Evolutionary conservation across 177 flowering plant species (phyloP), one percentile per base, ranked within the genome.

Genomic region (Vitis hybrid): DNA sequence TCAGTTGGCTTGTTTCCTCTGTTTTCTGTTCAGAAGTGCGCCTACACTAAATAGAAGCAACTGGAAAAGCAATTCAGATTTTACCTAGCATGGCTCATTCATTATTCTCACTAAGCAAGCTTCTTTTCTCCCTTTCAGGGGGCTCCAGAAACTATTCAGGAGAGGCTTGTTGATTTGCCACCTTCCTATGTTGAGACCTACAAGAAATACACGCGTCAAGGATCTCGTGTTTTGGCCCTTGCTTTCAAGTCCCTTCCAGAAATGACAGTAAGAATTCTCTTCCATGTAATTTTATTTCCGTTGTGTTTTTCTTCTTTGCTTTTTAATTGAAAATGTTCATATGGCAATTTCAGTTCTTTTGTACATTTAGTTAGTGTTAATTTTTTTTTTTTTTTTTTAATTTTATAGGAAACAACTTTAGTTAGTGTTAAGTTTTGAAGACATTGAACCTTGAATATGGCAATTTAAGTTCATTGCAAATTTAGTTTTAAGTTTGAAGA

Each of bases 71-170:
- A 40, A 40, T 40, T 40, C 45, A 40, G 8, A 40, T 40, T 40
- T 40, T 1, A 7, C 30, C 45, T 40, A 6, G 9, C 45, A 40
- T 40, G 45, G 45, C 45, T 40, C 45, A 40, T 40, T 40, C 5
- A 7, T 40, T 40, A 40, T 40, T 40, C 45, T 40, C 45, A 40
- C 45, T 40, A 6, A 40, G 45, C 45, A 40, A 40, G 45, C 45
- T 40, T 40, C 15, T 17, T 1, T 68, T 10, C 56, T 14, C 10
- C 56, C 32, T 70, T 82, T 50, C 88, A 95, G 98, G 99, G 99
- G 68, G 99, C 99, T 60, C 99, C 99, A 11, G 99, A 95, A 79
- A 89, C 96, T 0, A 93, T 95, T 60, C 97, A 90, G 75, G 94
- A 83, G 56, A 87, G 94, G 69, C 85, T 95, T 56, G 72, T 70